Conservation (phyloP, 495 filamentous ascomycete species). For the Penicillium arizonense region DNA sequence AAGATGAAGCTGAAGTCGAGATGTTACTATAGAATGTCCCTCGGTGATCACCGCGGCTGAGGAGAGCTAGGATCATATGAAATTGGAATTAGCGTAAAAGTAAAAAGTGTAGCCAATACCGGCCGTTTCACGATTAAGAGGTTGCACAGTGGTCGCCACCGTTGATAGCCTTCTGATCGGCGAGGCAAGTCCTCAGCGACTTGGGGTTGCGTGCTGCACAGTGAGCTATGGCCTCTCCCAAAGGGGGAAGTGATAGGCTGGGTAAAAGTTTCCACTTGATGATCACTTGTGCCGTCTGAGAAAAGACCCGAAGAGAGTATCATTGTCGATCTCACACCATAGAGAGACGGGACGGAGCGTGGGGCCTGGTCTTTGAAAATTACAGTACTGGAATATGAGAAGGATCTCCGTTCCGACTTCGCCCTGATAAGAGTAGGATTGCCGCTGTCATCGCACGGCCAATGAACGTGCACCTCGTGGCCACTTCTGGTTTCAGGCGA, state of each 20-base stretch:
- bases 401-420: not conserved
- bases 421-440: conserved; percentile 30
- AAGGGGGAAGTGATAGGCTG: conserved; percentile 19
- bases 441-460: conserved; percentile 25
- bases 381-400: not conserved
- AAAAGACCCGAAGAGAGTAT: no score
- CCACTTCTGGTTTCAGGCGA: conserved; percentile 13
- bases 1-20: not conserved
- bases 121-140: conserved; percentile 27
- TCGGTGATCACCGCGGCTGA: conserved; percentile 6
- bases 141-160: conserved; percentile 24
- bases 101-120: conserved; percentile 16
- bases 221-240: not conserved
- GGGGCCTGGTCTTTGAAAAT: no score
- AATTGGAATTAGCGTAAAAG: conserved; percentile 10
- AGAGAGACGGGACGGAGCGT: not conserved
- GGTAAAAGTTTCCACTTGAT: conserved; percentile 16
- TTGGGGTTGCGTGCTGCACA: conserved; percentile 2
- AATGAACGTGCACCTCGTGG: conserved; percentile 26
- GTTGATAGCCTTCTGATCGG: conserved; percentile 23
- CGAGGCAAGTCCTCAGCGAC: conserved; percentile 18
- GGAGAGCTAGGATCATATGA: conserved; percentile 23
- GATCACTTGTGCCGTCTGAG: conserved; percentile 8
- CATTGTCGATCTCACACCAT: not conserved
- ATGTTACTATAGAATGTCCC: not conserved